Conservation (phyloP, 2,329 filamentous ascomycete species). For the Trichoderma simmonsii region DNA sequence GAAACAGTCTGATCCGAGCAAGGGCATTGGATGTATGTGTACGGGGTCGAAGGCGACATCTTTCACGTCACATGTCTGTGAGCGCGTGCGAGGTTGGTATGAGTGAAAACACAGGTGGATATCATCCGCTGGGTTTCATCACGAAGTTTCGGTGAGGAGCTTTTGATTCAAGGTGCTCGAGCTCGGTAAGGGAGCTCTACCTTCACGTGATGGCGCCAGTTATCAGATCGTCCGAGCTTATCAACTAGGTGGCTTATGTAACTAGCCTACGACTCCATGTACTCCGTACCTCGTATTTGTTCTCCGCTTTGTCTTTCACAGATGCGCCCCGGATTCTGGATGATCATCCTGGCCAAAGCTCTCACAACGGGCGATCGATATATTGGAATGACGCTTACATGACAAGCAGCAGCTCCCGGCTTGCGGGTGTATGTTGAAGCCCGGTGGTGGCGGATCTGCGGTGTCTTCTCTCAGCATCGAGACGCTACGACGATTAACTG, state of each 20-base stretch:
- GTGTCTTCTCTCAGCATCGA: neutral
- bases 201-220: constrained; percentile 1
- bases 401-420: neutral
- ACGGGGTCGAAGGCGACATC: constrained; percentile 55
- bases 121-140: neutral
- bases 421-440: neutral
- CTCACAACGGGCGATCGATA: constrained; percentile 6
- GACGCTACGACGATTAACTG: neutral
- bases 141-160: constrained; percentile 10
- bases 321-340: constrained; percentile 12
- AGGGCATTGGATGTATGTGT: constrained; percentile 66
- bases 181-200: constrained; percentile 1
- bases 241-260: neutral
- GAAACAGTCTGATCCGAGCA: constrained; percentile 50
- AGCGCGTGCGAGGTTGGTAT: neutral
- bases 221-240: neutral
- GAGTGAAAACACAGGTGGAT: neutral
- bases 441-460: neutral
- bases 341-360: constrained; percentile 8
- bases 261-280: neutral
- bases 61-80: constrained; percentile 19
- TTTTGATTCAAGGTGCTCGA: neutral
- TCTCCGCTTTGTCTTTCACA: constrained; percentile 12
- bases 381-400: constrained; percentile 15
- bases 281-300: neutral